A percentile compares a stretch with the other conserved stretches of the same genome.
These are phyloP conservation scores for Rhizoclosmatium sp. DNA, from an alignment of 192 early-diverging fungal genomes.

Conservation along the genomic window DNA sequence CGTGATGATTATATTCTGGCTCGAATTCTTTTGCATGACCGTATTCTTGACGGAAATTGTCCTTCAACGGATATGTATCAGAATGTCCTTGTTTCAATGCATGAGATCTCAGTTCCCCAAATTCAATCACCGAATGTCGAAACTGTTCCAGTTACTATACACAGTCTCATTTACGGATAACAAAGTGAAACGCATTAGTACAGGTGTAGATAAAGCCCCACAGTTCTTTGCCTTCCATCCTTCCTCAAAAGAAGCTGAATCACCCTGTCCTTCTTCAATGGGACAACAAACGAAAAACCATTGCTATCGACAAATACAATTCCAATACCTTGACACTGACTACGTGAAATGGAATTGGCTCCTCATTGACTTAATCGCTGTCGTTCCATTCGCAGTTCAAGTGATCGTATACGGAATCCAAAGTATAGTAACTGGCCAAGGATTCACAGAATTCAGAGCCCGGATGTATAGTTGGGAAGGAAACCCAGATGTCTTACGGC, in stretches of 20 bases:
- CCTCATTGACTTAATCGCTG: slow-evolving; percentile 31
- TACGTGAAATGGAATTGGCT: neutral
- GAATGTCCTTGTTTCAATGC: neutral
- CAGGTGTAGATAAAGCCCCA: neutral
- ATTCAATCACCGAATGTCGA: neutral
- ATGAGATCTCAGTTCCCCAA: neutral
- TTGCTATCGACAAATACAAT: neutral
- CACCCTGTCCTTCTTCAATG: neutral
- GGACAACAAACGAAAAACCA: neutral
- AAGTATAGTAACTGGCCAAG: neutral
- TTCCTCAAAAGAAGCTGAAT: neutral
- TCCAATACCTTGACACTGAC: slow-evolving; percentile 2
- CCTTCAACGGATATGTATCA: slow-evolving; percentile 11
- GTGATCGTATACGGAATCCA: neutral
- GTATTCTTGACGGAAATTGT: slow-evolving; percentile 33
- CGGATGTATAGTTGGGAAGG: slow-evolving; percentile 11
- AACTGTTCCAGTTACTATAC: neutral
- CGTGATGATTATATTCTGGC: slow-evolving; percentile 1
- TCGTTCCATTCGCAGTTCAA: slow-evolving; percentile 30
- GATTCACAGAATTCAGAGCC: neutral
- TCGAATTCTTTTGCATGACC: slow-evolving; percentile 29
- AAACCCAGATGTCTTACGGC: neutral
- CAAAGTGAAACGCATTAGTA: slow-evolving; percentile 11
- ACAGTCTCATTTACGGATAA: neutral
- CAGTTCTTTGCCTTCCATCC: neutral